Percentiles rank a stretch among this genome's conserved stretches.
phyloP scores from a whole-genome alignment of 257 asterid species.

The Avicennia marina region DNA sequence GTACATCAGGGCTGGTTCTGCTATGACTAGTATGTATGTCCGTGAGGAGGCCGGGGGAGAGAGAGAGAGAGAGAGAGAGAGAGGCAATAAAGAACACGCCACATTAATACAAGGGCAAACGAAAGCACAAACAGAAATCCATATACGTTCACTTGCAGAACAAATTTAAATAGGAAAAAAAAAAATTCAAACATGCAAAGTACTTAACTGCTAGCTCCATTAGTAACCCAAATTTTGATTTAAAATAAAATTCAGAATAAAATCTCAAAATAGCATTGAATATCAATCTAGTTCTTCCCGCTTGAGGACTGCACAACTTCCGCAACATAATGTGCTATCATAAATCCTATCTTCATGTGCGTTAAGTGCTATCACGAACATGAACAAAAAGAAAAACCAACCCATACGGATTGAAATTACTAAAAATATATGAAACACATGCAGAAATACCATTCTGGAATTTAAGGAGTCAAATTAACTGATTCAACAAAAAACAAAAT shows the following conservation, averaged over 20 bases:
- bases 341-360: slow-evolving; percentile 23
- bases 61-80: background rate
- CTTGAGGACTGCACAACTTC: slow-evolving; percentile 14
- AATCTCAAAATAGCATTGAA: background rate
- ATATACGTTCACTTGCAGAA: background rate
- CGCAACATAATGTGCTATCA: slow-evolving; percentile 22
- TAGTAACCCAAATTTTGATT: background rate
- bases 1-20: background rate
- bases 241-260: background rate
- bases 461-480: background rate
- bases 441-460: slow-evolving; percentile 18
- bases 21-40: slow-evolving; percentile 4
- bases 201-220: slow-evolving; percentile 5
- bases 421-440: slow-evolving; percentile 4
- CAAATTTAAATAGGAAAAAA: background rate
- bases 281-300: slow-evolving; percentile 12
- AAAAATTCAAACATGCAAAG: background rate
- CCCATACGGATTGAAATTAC: slow-evolving; percentile 4
- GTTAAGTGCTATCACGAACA: slow-evolving; percentile 21
- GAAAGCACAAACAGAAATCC: background rate
- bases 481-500: background rate
- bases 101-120: background rate
- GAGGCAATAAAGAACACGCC: background rate
- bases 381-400: background rate
- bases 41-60: background rate